These are phyloP conservation scores for Verbena officinalis DNA, from an alignment of 257 asterid genomes.

Conservation along the genomic window DNA sequence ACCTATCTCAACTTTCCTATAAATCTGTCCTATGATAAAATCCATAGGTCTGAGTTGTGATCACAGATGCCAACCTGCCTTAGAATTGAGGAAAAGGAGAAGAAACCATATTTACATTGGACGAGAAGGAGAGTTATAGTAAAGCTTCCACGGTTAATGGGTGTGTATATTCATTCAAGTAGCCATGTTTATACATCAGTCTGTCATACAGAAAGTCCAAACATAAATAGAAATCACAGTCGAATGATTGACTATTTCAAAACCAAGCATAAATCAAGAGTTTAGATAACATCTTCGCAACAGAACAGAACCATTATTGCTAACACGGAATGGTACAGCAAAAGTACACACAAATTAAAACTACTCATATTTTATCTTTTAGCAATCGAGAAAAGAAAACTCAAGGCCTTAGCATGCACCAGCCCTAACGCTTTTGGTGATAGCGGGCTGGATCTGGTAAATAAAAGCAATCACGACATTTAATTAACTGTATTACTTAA, in stretches of 20 bases:
- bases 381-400: background rate
- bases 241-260: background rate
- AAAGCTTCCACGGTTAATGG: background rate
- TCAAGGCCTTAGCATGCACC: background rate
- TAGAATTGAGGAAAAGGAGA: background rate
- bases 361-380: background rate
- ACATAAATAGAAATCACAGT: background rate
- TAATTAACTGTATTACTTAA: background rate
- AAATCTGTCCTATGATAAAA: background rate
- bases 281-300: background rate
- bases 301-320: background rate
- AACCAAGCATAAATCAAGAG: background rate
- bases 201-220: background rate
- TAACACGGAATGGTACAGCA: background rate
- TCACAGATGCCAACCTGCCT: too few relatives aligned
- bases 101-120: background rate
- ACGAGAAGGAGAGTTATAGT: background rate
- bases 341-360: background rate
- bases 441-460: background rate
- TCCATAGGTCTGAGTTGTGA: too few relatives aligned
- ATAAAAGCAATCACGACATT: background rate
- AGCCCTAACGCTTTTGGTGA: too few relatives aligned
- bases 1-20: background rate
- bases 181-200: background rate
- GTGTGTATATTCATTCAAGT: background rate